Percentiles rank a stretch among this genome's conserved stretches.
Evolutionary conservation across 2,329 filamentous ascomycete species (phyloP).

Genomic region (Colletotrichum lini): DNA sequence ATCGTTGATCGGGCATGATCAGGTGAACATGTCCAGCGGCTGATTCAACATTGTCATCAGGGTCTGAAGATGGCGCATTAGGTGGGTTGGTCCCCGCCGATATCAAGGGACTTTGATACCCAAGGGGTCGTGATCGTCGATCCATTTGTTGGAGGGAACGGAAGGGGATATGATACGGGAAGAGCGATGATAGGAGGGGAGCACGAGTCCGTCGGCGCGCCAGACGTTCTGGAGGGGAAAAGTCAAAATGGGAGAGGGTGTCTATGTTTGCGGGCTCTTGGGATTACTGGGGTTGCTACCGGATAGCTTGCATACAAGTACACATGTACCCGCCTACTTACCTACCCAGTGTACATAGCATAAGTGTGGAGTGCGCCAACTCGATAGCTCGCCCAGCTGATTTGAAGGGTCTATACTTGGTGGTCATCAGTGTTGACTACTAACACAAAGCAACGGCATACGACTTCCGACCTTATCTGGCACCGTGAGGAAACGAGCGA

Average conservation of each 20-base stretch:
- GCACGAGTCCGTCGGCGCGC: neutral
- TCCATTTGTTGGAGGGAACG: constrained; percentile 19
- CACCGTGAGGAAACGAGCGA: too few species aligned
- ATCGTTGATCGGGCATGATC: constrained; percentile 29
- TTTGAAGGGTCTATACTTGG: too few species aligned
- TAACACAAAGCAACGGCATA: neutral
- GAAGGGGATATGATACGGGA: neutral
- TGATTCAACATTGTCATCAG: constrained; percentile 31
- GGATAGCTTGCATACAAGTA: neutral
- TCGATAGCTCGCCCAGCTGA: too few species aligned
- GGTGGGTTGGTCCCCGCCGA: constrained; percentile 21
- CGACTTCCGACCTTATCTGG: too few species aligned
- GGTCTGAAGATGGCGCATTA: constrained; percentile 24
- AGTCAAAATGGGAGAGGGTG: constrained; percentile 18
- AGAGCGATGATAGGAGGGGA: neutral
- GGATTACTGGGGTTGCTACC: neutral
- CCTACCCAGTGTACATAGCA: too few species aligned
- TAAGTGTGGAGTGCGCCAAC: too few species aligned
- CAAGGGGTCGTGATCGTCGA: constrained; percentile 38
- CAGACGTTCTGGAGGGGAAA: constrained; percentile 25
- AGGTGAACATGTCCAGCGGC: constrained; percentile 21
- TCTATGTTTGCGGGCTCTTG: neutral
- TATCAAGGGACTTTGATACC: constrained; percentile 25
- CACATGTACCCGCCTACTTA: too few species aligned
- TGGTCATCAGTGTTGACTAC: too few species aligned